Percentiles rank a stretch among this genome's conserved stretches.
These are phyloP conservation scores for Chaetomium tenue DNA, from an alignment of 495 filamentous ascomycete genomes.

Conservation along the genomic window DNA sequence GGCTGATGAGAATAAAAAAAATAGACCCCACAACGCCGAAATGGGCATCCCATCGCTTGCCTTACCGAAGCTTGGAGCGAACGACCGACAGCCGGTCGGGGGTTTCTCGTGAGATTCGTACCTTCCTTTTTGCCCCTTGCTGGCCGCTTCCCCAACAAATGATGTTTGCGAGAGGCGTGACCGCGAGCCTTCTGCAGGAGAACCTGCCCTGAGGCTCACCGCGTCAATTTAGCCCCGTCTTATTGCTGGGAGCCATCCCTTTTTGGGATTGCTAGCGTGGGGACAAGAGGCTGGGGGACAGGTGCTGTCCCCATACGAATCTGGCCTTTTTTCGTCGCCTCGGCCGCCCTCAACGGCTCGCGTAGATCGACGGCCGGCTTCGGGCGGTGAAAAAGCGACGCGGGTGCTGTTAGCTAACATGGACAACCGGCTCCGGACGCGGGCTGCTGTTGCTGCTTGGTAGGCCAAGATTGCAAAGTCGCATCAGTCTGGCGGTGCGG, in stretches of 20 bases:
- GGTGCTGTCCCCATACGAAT: constrained; percentile 10
- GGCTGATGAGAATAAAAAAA: neutral
- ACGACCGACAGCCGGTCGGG: constrained; percentile 7
- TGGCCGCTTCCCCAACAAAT: constrained; percentile 1
- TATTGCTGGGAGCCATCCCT: constrained; percentile 4
- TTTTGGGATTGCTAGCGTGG: constrained; percentile 3
- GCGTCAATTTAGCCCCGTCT: constrained; percentile 16
- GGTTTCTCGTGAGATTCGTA: neutral
- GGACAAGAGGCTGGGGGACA: constrained; percentile 1
- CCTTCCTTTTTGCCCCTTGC: neutral
- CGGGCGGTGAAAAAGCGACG: constrained; percentile 9
- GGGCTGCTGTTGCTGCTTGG: neutral
- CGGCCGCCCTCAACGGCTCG: neutral
- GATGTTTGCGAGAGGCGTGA: neutral
- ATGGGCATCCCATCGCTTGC: neutral
- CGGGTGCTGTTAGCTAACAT: neutral
- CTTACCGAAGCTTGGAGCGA: constrained; percentile 15
- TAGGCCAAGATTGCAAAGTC: constrained; percentile 30
- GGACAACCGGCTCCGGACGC: neutral
- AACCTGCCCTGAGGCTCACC: constrained; percentile 4
- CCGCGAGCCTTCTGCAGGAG: neutral
- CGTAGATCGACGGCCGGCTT: neutral
- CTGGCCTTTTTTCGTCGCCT: constrained; percentile 14
- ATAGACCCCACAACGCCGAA: neutral
- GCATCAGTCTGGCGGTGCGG: constrained; percentile 17